Evolutionary conservation across 768 basidiomycete species (phyloP).

Genomic region (Psilocybe cyanescens): DNA sequence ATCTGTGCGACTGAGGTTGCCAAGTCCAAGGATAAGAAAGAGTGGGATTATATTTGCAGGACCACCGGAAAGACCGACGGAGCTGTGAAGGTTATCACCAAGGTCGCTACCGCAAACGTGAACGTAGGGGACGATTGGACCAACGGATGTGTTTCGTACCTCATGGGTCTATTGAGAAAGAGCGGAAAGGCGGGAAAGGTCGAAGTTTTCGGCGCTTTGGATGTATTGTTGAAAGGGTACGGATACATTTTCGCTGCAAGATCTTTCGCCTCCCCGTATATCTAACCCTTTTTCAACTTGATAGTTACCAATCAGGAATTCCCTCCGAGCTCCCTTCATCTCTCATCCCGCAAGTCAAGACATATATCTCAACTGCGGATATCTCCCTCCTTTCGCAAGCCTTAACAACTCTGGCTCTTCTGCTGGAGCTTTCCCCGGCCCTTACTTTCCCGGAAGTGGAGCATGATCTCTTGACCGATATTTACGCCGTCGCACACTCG

Average conservation of each 20-base stretch:
- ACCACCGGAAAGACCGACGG: conserved; percentile 71
- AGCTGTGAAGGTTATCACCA: conserved; percentile 81
- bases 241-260: conserved; percentile 4
- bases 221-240: conserved; percentile 71
- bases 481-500: conserved; percentile 77
- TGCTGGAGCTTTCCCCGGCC: conserved; percentile 68
- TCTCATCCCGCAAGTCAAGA: conserved; percentile 75
- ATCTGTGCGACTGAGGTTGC: conserved; percentile 81
- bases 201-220: conserved; percentile 79
- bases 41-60: conserved; percentile 83
- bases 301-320: conserved; percentile 42
- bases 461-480: conserved; percentile 62
- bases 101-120: conserved; percentile 74
- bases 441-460: conserved; percentile 80
- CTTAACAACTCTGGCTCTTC: conserved; percentile 64
- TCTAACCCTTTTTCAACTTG: not conserved
- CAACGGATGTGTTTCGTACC: conserved; percentile 77
- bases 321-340: conserved; percentile 62
- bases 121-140: conserved; percentile 80
- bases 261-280: not conserved
- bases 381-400: conserved; percentile 80
- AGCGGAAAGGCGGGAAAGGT: conserved; percentile 79
- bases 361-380: conserved; percentile 76
- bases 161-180: conserved; percentile 74
- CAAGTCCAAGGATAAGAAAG: conserved; percentile 62